phyloP scores from a whole-genome alignment of 2,329 filamentous ascomycete species.

The Xylariaceae sp. region DNA sequence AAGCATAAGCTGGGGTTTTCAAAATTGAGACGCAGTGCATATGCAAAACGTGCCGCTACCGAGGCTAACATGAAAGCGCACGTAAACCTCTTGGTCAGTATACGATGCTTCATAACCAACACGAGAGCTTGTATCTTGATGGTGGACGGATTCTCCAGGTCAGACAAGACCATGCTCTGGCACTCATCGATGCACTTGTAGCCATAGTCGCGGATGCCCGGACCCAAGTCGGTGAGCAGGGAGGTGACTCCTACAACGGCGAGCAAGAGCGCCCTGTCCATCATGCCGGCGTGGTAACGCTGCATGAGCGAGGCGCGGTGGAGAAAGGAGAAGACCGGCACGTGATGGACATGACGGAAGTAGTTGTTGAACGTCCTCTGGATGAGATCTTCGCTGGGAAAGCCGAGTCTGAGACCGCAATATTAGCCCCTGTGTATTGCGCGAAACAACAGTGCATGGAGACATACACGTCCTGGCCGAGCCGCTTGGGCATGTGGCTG shows the following conservation, averaged over 20 bases:
- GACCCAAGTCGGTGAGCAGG: constrained; percentile 49
- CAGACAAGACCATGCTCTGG: constrained; percentile 46
- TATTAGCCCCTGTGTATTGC: constrained; percentile 18
- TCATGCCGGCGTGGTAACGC: constrained; percentile 50
- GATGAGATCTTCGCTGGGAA: constrained; percentile 41
- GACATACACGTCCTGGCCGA: constrained; percentile 24
- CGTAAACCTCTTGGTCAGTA: constrained; percentile 40
- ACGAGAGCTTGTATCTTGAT: constrained; percentile 47
- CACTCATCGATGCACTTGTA: constrained; percentile 51
- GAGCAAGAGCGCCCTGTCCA: constrained; percentile 49
- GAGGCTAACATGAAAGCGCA: constrained; percentile 44
- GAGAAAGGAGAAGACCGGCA: constrained; percentile 53
- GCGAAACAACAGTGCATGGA: constrained; percentile 13
- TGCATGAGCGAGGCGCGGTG: constrained; percentile 57
- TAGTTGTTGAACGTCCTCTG: constrained; percentile 51
- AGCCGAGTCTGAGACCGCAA: constrained; percentile 37
- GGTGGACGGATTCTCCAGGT: constrained; percentile 51
- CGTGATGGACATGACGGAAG: constrained; percentile 54
- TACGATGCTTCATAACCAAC: constrained; percentile 43
- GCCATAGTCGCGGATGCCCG: constrained; percentile 47
- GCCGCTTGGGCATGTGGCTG: constrained; percentile 14
- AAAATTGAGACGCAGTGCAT: constrained; percentile 45
- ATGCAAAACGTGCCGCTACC: constrained; percentile 41
- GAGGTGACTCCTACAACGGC: constrained; percentile 53
- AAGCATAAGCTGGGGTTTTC: constrained; percentile 43